These are phyloP conservation scores for Tolypocladium guangdongense DNA, from an alignment of 2,329 filamentous ascomycete genomes.

Conservation along the genomic window DNA sequence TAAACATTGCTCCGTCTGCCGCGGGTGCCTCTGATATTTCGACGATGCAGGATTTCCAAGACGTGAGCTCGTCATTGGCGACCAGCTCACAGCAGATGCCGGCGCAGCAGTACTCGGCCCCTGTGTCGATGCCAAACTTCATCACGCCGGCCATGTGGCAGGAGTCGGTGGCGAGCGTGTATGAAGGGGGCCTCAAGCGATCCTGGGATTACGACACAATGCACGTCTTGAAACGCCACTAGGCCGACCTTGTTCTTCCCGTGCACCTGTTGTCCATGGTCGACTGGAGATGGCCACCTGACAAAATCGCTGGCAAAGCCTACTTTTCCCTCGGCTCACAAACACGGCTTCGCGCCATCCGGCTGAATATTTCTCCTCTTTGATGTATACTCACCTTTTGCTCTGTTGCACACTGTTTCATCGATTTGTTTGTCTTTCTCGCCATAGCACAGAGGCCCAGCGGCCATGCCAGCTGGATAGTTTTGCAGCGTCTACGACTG, in stretches of 20 bases:
- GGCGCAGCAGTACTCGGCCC: constrained; percentile 39
- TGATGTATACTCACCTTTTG: neutral
- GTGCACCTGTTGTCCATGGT: neutral
- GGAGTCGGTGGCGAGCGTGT: constrained; percentile 58
- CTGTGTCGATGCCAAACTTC: constrained; percentile 44
- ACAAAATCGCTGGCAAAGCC: neutral
- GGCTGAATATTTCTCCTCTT: neutral
- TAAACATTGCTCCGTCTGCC: constrained; percentile 38
- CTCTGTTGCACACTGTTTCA: neutral
- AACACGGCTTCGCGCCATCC: neutral
- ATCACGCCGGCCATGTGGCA: constrained; percentile 66
- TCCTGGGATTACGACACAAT: constrained; percentile 45
- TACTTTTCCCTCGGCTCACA: neutral
- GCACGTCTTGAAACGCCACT: constrained; percentile 20
- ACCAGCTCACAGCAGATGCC: constrained; percentile 34
- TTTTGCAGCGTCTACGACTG: neutral
- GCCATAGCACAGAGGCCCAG: neutral
- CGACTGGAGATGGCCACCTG: neutral
- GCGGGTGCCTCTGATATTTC: constrained; percentile 43
- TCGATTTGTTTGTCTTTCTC: neutral
- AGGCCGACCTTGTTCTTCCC: neutral
- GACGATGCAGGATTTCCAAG: constrained; percentile 41
- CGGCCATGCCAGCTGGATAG: neutral
- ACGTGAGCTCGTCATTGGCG: constrained; percentile 32
- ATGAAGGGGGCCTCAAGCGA: constrained; percentile 53